Base-by-base conservation (phyloP, 768 basidiomycete genomes). In the Phlegmacium glaucopus region DNA sequence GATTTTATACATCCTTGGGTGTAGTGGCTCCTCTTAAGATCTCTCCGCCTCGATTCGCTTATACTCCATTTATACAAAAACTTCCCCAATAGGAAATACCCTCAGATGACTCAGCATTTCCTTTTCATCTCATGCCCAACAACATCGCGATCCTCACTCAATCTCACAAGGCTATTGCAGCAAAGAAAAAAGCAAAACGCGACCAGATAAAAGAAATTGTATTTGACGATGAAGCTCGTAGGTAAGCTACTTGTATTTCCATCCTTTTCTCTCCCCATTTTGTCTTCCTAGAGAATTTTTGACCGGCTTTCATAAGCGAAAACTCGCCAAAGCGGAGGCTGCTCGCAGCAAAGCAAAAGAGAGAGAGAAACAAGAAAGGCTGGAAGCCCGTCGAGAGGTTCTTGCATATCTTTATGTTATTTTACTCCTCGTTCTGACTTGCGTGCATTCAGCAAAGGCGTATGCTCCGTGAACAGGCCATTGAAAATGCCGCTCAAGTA, bases 261-360 rank as follows among this genome's bases (percentile, higher is more conserved):
- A 16, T 10, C 44, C 39, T 52, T 18, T 47, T 39, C 50, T 22
- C 52, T 44, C 50, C 57, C 53, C 44, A 58, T 48, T 50, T 46
- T 39, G 42, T 35, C 34, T 52, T 42, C 38, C 34, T 57, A 94
- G 93, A 61, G 87, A 94, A 49, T 96, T 88, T 67, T 70, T 96
- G 61, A 94, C 92, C 13, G 94, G 94, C 22, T 96, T 96, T 64
- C 87, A 88, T 64, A 94, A 94, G 68, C 82, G 94, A 57, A 96
- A 95, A 67, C 68, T 92, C 42, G 85, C 83, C 50, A 90, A 87
- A 63, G 77, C 82, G 53, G 90, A 94, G 56, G 85, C 79, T 41
- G 78, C 84, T 37, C 82, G 80, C 57, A 76, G 81, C 54, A 86
- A 79, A 63, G 90, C 90, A 10, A 68, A 78, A 51, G 82, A 90